Evolutionary conservation across 2,329 filamentous ascomycete genomes (phyloP), one percentile per base, ranked within the genome.

Genomic region (Xylaria sp.): DNA sequence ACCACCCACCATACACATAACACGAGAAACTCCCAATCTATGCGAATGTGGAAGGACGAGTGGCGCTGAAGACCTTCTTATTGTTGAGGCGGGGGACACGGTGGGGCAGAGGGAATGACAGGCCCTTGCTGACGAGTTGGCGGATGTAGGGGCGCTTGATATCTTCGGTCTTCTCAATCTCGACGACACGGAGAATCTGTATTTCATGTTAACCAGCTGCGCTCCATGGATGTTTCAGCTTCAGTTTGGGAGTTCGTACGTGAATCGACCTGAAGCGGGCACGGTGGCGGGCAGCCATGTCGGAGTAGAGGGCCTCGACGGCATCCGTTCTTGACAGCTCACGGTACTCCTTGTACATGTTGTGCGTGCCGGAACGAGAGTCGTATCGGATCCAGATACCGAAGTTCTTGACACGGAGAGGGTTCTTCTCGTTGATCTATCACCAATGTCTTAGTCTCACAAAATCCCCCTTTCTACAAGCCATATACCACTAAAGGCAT

Each of bases 271-370:
- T 89, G 88, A 99, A 99, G 78, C 95, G 92, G 78, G 95, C 90
- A 80, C 92, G 93, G 89, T 99, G 95, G 82, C 95, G 92, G 82
- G 96, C 94, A 75, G 95, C 93, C 95, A 99, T 98, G 87, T 99
- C 95, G 84, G 95, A 92, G 91, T 99, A 99, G 80, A 99, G 89
- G 74, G 94, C 84, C 84, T 98, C 92, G 78, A 98, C 94, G 73
- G 95, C 95, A 74, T 95, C 94, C 78, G 90, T 92, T 83, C 95
- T 89, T 80, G 92, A 94, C 88, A 98, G 92, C 88, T 98, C 95
- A 81, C 95, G 92, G 91, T 97, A 98, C 90, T 99, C 95, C 90
- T 98, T 98, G 92, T 99, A 99, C 95, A 99, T 99, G 91, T 99
- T 99, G 93, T 99, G 95, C 77, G 95, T 99, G 77, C 95, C 95